Evolutionary conservation across 2,329 filamentous ascomycete species (phyloP), one percentile per base, ranked within the genome.

Genomic region (Microsporum audouinii): DNA sequence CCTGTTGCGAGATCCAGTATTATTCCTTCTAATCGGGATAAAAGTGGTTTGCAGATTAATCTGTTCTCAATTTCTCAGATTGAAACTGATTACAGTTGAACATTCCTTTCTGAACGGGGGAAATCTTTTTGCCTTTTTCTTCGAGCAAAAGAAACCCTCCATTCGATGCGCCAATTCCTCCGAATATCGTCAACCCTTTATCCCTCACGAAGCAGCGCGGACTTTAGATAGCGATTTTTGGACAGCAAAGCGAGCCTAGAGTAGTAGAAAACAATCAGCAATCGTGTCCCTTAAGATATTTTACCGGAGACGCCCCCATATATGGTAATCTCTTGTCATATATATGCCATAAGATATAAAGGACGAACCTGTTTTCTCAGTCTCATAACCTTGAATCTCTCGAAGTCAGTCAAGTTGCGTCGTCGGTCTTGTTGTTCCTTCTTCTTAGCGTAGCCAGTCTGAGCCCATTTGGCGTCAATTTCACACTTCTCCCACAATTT

Each of bases 341-440:
- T 38, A 7, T 23, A 23, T 33, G 1, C 2, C 5, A 34, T 27
- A 14, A 34, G 7, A 34, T 23, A 17, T 12, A 23, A 38, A 23
- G 23, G 60, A 81, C 83, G 70, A 76, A 91, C 89, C 88, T 96
- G 91, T 87, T 99, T 99, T 88, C 92, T 95, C 81, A 97, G 84
- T 80, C 92, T 88, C 86, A 97, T 84, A 73, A 97, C 94, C 89
- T 99, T 96, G 90, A 97, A 99, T 79, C 94, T 88, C 84, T 99
- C 94, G 77, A 99, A 99, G 85, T 99, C 94, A 80, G 87, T 95
- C 70, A 99, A 84, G 74, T 85, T 85, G 82, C 88, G 88, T 84
- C 94, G 88, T 82, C 89, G 88, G 79, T 89, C 84, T 72, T 84
- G 84, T 81, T 89, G 88, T 71, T 86, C 85, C 76, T 88, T 86